phyloP scores from a whole-genome alignment of 352 stramenopile species.

The Halophytophthora polymorphica region DNA sequence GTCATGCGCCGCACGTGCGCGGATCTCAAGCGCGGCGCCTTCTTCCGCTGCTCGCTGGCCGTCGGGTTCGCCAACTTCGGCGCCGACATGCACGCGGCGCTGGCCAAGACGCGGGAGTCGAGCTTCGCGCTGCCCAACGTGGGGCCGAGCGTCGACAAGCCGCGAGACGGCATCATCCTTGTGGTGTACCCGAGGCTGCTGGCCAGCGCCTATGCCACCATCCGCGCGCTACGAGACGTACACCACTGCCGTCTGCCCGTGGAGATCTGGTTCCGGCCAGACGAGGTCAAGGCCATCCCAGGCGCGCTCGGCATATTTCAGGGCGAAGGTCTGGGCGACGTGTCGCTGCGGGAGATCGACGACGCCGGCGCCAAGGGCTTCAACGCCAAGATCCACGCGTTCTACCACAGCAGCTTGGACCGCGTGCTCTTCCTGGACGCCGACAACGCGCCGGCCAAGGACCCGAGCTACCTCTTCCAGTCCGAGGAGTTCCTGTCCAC shows the following conservation, averaged over 20 bases:
- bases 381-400: constrained; percentile 53
- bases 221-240: constrained; percentile 19
- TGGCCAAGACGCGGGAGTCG: background rate
- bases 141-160: background rate
- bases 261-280: constrained; percentile 58
- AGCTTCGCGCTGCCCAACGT: background rate
- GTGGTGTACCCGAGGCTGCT: constrained; percentile 35
- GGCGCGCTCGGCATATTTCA: no score
- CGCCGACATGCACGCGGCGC: constrained; percentile 1
- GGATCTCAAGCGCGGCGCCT: constrained; percentile 7
- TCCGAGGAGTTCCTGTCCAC: constrained; percentile 30
- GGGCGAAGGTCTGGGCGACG: no score
- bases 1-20: constrained; percentile 20
- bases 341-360: constrained; percentile 54
- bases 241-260: constrained; percentile 47
- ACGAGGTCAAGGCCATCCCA: no score
- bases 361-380: constrained; percentile 36
- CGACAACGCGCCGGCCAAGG: constrained; percentile 49
- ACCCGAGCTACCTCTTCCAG: constrained; percentile 54
- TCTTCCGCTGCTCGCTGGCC: constrained; percentile 27
- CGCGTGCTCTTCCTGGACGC: constrained; percentile 59
- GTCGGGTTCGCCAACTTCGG: constrained; percentile 24
- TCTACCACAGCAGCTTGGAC: constrained; percentile 59
- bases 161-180: constrained; percentile 29
- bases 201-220: constrained; percentile 19